Percentiles rank a stretch among this genome's conserved stretches.
Conservation (phyloP, 2,329 filamentous ascomycete species). For the Penicillium sp. region DNA sequence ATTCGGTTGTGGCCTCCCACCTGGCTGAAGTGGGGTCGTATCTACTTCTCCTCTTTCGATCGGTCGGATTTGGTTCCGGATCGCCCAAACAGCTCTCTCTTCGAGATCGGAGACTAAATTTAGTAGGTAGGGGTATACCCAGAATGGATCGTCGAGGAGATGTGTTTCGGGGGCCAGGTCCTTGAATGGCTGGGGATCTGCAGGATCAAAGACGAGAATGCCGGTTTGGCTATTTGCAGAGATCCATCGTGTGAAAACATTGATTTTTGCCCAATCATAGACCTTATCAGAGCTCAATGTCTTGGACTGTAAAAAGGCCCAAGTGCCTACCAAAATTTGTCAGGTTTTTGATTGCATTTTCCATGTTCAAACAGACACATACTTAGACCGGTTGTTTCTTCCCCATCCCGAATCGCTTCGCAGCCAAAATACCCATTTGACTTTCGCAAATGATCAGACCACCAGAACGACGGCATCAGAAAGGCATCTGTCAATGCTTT, state of each 20-base stretch:
- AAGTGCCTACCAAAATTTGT: conserved; percentile 14
- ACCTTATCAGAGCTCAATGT: not conserved
- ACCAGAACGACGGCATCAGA: conserved; percentile 12
- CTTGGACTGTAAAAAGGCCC: conserved; percentile 22
- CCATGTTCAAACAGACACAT: not conserved
- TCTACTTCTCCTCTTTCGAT: conserved; percentile 23
- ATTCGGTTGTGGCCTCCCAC: conserved; percentile 20
- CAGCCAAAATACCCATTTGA: conserved; percentile 19
- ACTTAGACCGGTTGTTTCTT: conserved; percentile 9
- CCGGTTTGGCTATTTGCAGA: conserved; percentile 20
- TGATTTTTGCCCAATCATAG: conserved; percentile 20
- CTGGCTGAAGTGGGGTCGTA: not conserved
- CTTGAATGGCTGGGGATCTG: not conserved
- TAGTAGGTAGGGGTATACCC: conserved; percentile 17
- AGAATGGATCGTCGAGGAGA: conserved; percentile 22
- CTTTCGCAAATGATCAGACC: conserved; percentile 4
- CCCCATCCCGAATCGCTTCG: conserved; percentile 6
- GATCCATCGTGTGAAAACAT: conserved; percentile 20
- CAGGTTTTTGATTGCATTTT: not conserved
- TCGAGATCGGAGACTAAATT: conserved; percentile 26
- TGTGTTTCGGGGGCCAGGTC: not conserved
- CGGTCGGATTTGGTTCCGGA: conserved; percentile 29
- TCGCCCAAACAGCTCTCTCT: conserved; percentile 30
- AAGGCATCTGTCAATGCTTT: conserved; percentile 1
- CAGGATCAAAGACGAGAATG: conserved; percentile 17